These are phyloP conservation scores for Podaxis pistillaris DNA, from an alignment of 768 basidiomycete genomes.

Conservation along the genomic window DNA sequence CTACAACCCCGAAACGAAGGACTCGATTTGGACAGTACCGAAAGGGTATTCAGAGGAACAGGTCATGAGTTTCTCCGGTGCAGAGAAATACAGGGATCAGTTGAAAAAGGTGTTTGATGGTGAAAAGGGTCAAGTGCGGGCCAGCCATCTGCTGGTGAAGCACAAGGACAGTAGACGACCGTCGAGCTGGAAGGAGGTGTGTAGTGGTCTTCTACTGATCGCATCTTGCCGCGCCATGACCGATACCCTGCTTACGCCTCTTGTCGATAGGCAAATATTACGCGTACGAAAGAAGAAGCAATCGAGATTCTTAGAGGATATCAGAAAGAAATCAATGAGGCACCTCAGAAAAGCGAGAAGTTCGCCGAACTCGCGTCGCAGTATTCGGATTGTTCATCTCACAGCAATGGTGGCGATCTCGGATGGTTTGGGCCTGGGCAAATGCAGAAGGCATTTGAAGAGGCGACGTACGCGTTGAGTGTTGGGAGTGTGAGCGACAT, in stretches of 20 bases:
- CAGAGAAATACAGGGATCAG: conserved; percentile 41
- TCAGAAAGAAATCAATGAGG: conserved; percentile 56
- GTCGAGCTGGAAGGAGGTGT: conserved; percentile 82
- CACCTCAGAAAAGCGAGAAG: conserved; percentile 49
- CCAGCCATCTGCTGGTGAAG: conserved; percentile 95
- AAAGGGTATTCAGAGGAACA: conserved; percentile 58
- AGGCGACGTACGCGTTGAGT: conserved; percentile 71
- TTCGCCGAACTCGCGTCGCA: conserved; percentile 74
- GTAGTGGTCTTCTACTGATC: conserved; percentile 20
- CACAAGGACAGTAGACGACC: conserved; percentile 78
- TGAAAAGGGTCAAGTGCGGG: conserved; percentile 66
- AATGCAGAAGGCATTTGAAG: conserved; percentile 99
- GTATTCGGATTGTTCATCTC: conserved; percentile 91
- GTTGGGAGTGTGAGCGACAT: conserved; percentile 79
- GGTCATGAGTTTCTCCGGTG: conserved; percentile 64
- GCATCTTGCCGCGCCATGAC: background rate
- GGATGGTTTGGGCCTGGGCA: conserved; percentile 81
- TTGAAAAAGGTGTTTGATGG: conserved; percentile 16
- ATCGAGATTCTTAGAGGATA: conserved; percentile 70
- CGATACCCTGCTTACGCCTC: background rate
- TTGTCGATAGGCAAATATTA: conserved; percentile 63
- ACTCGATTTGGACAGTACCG: conserved; percentile 83
- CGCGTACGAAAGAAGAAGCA: conserved; percentile 87
- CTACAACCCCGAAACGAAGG: conserved; percentile 68
- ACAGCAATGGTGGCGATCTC: conserved; percentile 80